Conservation (phyloP, 1,139 yeast genomes). For the Zygoascus meyerae region DNA sequence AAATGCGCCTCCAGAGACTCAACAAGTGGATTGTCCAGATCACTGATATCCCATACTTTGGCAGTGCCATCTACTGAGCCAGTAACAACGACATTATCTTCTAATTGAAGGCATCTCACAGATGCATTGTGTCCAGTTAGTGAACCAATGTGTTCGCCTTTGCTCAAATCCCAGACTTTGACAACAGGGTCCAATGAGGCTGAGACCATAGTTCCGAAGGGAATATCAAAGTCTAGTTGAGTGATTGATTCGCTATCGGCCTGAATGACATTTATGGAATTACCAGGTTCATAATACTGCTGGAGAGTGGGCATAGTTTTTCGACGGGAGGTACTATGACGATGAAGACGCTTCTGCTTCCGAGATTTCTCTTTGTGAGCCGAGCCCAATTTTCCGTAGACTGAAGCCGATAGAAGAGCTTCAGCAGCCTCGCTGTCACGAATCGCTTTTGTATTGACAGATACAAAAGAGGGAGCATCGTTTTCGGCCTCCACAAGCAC, state of each 20-base stretch:
- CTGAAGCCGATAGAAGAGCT: background rate
- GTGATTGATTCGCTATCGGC: slow-evolving; percentile 51
- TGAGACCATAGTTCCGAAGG: slow-evolving; percentile 68
- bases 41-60: slow-evolving; percentile 51
- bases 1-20: slow-evolving; percentile 56
- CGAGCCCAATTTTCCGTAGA: background rate
- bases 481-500: too few species aligned
- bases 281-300: slow-evolving; percentile 55
- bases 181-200: slow-evolving; percentile 79
- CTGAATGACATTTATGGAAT: slow-evolving; percentile 44
- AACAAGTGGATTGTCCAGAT: slow-evolving; percentile 33
- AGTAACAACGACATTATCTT: slow-evolving; percentile 48
- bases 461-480: too few species aligned
- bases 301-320: slow-evolving; percentile 56
- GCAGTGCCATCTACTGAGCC: slow-evolving; percentile 61
- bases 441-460: too few species aligned
- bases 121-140: slow-evolving; percentile 41
- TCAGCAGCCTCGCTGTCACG: too few species aligned
- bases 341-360: slow-evolving; percentile 1
- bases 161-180: slow-evolving; percentile 74
- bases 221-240: slow-evolving; percentile 59
- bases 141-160: slow-evolving; percentile 36
- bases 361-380: background rate
- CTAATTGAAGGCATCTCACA: slow-evolving; percentile 54
- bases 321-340: slow-evolving; percentile 27